These are phyloP conservation scores for Terana coerulea DNA, from an alignment of 768 basidiomycete genomes.

Conservation along the genomic window DNA sequence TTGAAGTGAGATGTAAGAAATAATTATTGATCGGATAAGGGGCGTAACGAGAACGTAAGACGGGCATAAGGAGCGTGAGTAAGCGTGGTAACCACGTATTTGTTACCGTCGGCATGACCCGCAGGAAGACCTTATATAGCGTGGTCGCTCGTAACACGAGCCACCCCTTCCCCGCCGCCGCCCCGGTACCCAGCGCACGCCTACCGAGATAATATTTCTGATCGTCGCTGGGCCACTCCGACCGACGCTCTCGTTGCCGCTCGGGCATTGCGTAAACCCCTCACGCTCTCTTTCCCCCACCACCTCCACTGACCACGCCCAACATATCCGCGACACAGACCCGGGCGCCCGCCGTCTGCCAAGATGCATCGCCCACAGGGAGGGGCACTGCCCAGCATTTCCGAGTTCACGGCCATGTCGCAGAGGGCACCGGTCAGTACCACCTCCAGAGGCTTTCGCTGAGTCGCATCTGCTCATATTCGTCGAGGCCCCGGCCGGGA, in stretches of 20 bases:
- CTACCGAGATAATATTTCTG: conserved; percentile 12
- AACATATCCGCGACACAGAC: too few species aligned
- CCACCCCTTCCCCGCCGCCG: conserved; percentile 14
- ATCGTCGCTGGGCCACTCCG: conserved; percentile 3
- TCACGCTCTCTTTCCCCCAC: background rate
- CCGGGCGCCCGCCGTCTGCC: background rate
- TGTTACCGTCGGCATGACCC: background rate
- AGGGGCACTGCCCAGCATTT: conserved; percentile 4
- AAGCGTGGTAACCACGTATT: background rate
- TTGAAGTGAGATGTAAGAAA: background rate
- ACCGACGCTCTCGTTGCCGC: background rate
- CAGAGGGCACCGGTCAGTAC: background rate
- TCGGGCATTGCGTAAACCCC: too few species aligned
- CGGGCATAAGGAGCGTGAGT: background rate
- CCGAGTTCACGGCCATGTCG: conserved; percentile 6
- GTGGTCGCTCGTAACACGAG: conserved; percentile 7
- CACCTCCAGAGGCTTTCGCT: too few species aligned
- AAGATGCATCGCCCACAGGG: background rate
- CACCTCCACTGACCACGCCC: background rate
- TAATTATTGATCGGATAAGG: background rate
- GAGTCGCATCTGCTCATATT: too few species aligned
- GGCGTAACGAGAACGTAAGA: background rate
- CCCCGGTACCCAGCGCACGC: conserved; percentile 16
- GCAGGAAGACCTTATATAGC: conserved; percentile 4
- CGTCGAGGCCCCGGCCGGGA: too few species aligned